Evolutionary conservation across 176 grass and related monocot species (phyloP).

Genomic region (Eragrostis curvula): DNA sequence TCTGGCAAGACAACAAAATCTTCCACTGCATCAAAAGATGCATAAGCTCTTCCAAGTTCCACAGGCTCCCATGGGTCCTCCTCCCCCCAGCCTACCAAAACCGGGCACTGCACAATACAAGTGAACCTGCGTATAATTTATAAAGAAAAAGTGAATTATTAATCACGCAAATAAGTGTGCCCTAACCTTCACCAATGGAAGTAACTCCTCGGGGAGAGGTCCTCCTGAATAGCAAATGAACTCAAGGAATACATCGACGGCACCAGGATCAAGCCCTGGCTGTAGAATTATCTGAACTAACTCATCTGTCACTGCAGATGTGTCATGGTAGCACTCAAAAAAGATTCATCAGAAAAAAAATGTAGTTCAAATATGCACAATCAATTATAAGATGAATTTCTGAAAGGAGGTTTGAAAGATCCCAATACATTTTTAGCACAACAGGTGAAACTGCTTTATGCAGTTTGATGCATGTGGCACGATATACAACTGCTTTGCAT

Average conservation of each 20-base stretch:
- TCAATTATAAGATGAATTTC: background rate
- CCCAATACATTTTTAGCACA: background rate
- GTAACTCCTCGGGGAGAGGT: constrained; percentile 94
- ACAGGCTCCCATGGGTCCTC: constrained; percentile 97
- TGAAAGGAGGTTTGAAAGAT: background rate
- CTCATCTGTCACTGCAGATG: constrained; percentile 82
- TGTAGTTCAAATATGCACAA: background rate
- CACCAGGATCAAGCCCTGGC: constrained; percentile 84
- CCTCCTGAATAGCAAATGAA: constrained; percentile 98
- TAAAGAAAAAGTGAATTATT: background rate
- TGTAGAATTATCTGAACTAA: constrained; percentile 90
- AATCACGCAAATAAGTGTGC: background rate
- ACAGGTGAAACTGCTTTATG: background rate
- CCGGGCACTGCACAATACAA: constrained; percentile 65
- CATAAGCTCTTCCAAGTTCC: constrained; percentile 85
- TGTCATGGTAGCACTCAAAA: constrained; percentile 94
- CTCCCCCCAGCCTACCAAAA: constrained; percentile 89
- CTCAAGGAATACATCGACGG: constrained; percentile 93
- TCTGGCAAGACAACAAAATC: constrained; percentile 87
- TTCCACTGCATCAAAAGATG: constrained; percentile 74
- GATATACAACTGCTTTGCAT: background rate
- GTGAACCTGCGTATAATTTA: constrained; percentile 3
- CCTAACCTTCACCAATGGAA: constrained; percentile 75
- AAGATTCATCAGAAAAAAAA: constrained; percentile 28
- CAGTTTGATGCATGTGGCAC: background rate